Evolutionary conservation across 2,329 filamentous ascomycete species (phyloP), one percentile per base, ranked within the genome.

Genomic region (Lomentospora prolificans): DNA sequence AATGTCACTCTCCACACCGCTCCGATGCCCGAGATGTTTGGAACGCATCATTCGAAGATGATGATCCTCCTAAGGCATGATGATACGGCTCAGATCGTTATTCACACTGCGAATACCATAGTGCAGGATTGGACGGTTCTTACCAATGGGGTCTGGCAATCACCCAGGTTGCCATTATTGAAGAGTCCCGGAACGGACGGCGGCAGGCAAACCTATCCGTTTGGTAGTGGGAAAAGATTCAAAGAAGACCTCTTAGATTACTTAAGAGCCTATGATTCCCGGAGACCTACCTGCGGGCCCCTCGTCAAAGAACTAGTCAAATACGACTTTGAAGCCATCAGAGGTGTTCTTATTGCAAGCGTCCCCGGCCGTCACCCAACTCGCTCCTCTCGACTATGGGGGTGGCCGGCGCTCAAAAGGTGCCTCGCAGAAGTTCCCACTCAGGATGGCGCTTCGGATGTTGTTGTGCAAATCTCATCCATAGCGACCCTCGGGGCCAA

Each of bases 81-180:
- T 65, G 82, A 86, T 59, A 81, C 77, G 0, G 87, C 86, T 0
- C 87, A 95, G 69, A 73, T 96, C 4, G 70, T 95, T 56, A 90
- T 96, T 28, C 89, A 95, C 62, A 96, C 90, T 0, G 89, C 90
- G 17, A 96, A 96, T 62, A 90, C 95, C 86, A 92, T 95, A n/a
- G 65, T 77, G 3, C 83, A 85, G 56, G 90, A 96, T 67, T 96
- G 90, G 90, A 79, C 76, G 1, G 94, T 94, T 62, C 88, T 95
- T 87, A 87, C 85, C 1, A 90, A 96, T 66, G 89, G 82, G 1
- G 80, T 88, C 4, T 96, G 90, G 90, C 75, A 72, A 52, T 92
- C 89, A 0, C 89, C 89, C 0, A 65, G 80, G 1, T 79, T 95
- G 1, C 84, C 87, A 1, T 68, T 80, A 1, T 51, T 72, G 7